Evolutionary conservation across 768 basidiomycete genomes (phyloP).

Genomic region (Erythrobasidium yunnanense): DNA sequence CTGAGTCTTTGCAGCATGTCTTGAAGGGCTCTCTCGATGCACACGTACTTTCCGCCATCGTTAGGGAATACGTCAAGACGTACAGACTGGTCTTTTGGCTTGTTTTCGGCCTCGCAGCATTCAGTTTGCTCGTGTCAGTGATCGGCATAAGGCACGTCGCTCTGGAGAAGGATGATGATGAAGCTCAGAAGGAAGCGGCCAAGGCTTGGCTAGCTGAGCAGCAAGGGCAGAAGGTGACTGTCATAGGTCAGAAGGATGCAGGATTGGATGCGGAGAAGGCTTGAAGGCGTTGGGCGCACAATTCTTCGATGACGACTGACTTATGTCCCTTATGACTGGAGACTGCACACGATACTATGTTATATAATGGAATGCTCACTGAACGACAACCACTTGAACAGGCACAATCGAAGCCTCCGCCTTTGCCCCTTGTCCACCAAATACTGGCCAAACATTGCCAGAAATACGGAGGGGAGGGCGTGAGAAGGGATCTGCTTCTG

Average conservation of each 20-base stretch:
- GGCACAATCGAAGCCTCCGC: too few species aligned
- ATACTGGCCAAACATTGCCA: too few species aligned
- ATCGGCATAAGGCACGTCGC: not conserved
- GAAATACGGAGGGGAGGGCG: too few species aligned
- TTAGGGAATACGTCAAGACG: not conserved
- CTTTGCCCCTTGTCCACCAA: too few species aligned
- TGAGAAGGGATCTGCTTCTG: too few species aligned
- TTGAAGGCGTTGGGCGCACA: not conserved
- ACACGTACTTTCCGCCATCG: not conserved
- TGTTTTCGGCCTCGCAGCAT: not conserved
- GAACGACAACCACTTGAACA: too few species aligned
- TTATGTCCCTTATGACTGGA: too few species aligned
- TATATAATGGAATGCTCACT: too few species aligned
- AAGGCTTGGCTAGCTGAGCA: conserved; percentile 3
- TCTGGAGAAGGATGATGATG: conserved; percentile 8
- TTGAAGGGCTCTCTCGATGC: not conserved
- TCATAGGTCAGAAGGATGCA: too few species aligned
- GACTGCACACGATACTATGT: too few species aligned
- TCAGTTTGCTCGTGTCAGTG: not conserved
- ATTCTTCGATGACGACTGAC: not conserved
- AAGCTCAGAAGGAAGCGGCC: conserved; percentile 1
- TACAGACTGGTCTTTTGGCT: not conserved
- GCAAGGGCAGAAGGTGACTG: not conserved
- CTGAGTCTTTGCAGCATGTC: not conserved
- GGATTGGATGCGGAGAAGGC: not conserved